Conservation (phyloP, 2,329 filamentous ascomycete genomes). For the Stachybotrys chlorohalonatus region DNA sequence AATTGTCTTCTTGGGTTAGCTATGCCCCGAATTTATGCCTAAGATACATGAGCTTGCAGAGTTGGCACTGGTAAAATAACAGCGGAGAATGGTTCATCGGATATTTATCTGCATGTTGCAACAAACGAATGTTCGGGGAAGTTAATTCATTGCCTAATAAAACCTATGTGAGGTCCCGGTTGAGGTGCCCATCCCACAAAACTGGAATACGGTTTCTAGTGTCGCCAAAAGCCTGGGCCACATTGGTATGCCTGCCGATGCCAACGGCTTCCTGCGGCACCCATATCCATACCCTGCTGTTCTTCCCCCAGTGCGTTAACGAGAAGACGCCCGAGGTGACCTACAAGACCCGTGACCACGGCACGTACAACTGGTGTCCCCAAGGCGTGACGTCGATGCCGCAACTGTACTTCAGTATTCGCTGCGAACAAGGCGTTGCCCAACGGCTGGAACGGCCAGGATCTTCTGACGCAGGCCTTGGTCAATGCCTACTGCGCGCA, state of each 20-base stretch:
- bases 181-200: constrained; percentile 33
- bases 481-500: too few species aligned
- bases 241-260: constrained; percentile 4
- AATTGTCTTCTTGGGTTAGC: too few species aligned
- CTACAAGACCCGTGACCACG: constrained; percentile 9
- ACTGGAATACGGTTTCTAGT: constrained; percentile 32
- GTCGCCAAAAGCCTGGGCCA: constrained; percentile 13
- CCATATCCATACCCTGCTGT: constrained; percentile 11
- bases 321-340: constrained; percentile 10
- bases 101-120: too few species aligned
- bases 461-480: too few species aligned
- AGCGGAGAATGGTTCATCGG: too few species aligned
- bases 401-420: constrained; percentile 36
- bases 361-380: constrained; percentile 26
- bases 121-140: too few species aligned
- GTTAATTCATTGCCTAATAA: too few species aligned
- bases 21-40: too few species aligned
- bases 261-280: constrained; percentile 10
- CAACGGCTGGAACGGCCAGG: constrained; percentile 31
- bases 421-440: constrained; percentile 31
- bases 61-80: too few species aligned
- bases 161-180: constrained; percentile 24
- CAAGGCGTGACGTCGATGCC: constrained; percentile 34
- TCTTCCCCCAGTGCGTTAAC: constrained; percentile 14
- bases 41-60: too few species aligned